A percentile compares a stretch with the other conserved stretches of the same genome.
phyloP scores from a whole-genome alignment of 805 yeast genomes.

The Ogataea allantospora region DNA sequence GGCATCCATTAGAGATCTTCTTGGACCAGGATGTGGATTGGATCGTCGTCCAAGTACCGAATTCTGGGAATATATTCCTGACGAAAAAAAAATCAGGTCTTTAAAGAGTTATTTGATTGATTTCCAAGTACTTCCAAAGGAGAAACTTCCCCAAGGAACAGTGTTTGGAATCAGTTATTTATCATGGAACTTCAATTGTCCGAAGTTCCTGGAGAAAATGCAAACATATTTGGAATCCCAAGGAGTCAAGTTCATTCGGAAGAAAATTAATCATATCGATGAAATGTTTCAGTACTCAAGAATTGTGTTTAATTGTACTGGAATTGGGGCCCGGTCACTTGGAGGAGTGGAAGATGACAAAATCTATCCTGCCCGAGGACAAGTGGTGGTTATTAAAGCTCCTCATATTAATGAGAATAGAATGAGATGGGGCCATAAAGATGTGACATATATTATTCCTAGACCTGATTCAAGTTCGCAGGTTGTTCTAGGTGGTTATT shows the following conservation, averaged over 20 bases:
- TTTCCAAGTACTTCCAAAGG: constrained; percentile 36
- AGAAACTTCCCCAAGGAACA: constrained; percentile 50
- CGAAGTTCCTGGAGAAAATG: constrained; percentile 53
- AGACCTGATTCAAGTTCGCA: constrained; percentile 66
- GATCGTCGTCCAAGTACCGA: constrained; percentile 57
- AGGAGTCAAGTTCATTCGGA: constrained; percentile 54
- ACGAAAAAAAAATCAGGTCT: constrained; percentile 45
- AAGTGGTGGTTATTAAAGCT: constrained; percentile 69
- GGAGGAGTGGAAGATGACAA: constrained; percentile 63
- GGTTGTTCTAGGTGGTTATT: constrained; percentile 71
- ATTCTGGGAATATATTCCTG: constrained; percentile 52
- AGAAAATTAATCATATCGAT: constrained; percentile 49
- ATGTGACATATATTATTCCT: constrained; percentile 69
- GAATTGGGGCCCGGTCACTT: constrained; percentile 61
- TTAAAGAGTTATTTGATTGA: constrained; percentile 49
- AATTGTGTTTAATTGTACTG: constrained; percentile 73
- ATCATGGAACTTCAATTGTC: constrained; percentile 74
- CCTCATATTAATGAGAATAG: constrained; percentile 63
- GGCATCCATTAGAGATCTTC: constrained; percentile 37
- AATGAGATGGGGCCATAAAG: constrained; percentile 58
- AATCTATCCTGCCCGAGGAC: constrained; percentile 77
- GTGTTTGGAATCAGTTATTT: constrained; percentile 54
- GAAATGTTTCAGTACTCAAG: constrained; percentile 50
- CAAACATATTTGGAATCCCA: constrained; percentile 39
- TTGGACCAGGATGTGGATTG: constrained; percentile 53